These are phyloP conservation scores for Gracilaria domingensis DNA, from an alignment of 23 red algal species.

Conservation along the genomic window DNA sequence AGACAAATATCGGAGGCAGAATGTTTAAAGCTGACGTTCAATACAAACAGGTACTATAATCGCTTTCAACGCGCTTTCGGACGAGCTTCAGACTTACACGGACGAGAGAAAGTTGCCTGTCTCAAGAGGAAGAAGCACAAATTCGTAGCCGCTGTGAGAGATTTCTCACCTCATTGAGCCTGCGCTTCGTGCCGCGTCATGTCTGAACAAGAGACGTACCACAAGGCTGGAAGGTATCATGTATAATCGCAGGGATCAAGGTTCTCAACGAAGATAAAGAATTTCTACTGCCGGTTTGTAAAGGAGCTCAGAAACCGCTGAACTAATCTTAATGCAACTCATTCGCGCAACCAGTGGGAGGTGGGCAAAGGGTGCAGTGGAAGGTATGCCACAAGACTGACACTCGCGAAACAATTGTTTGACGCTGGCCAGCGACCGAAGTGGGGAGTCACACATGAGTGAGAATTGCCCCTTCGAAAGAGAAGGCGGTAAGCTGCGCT, in stretches of 20 bases:
- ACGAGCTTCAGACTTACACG: not conserved
- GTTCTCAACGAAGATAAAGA: not conserved
- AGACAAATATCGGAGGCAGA: not conserved
- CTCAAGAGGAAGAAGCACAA: not conserved
- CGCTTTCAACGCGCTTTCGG: conserved; percentile 32
- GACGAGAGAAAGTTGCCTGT: not conserved
- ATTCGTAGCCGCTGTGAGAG: not conserved
- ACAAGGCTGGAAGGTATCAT: not conserved
- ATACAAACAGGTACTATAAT: conserved; percentile 22
- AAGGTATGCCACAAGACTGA: not conserved
- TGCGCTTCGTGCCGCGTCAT: not conserved
- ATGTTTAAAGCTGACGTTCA: conserved; percentile 13
- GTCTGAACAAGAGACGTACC: not conserved
- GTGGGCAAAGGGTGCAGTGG: not conserved
- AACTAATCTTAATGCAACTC: too few species aligned
- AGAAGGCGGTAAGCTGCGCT: not conserved
- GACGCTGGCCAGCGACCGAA: too few species aligned
- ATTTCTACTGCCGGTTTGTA: too few species aligned
- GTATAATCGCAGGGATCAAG: not conserved
- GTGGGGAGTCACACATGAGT: too few species aligned
- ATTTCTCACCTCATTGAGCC: not conserved
- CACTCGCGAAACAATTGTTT: not conserved
- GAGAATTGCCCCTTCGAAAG: not conserved
- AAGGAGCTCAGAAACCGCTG: too few species aligned
- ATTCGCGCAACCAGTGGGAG: not conserved